Conservation (phyloP, 2,329 filamentous ascomycete species). For the Neofusicoccum sp. region DNA sequence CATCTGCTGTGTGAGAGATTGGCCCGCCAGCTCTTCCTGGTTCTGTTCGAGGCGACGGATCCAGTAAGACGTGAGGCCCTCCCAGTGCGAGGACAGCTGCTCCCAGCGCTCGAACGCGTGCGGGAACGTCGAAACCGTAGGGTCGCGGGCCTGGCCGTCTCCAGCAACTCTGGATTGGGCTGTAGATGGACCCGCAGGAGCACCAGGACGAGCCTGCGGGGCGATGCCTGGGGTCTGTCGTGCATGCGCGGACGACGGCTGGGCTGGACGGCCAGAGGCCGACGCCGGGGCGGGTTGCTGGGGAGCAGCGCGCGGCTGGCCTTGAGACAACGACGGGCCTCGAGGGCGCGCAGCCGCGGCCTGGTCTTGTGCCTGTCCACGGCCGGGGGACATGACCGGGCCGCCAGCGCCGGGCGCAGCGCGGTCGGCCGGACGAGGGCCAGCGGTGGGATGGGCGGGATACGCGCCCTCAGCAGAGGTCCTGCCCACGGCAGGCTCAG, state of each 20-base stretch:
- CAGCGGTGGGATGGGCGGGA: slow-evolving; percentile 3
- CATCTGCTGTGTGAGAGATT: slow-evolving; percentile 82
- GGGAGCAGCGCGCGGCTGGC: slow-evolving; percentile 32
- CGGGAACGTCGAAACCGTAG: slow-evolving; percentile 69
- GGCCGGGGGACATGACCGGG: slow-evolving; percentile 7
- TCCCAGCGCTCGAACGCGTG: slow-evolving; percentile 99
- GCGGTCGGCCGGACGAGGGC: background rate
- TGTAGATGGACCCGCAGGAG: slow-evolving; percentile 23
- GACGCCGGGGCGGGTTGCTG: slow-evolving; percentile 27
- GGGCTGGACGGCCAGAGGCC: slow-evolving; percentile 12
- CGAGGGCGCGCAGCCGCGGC: slow-evolving; percentile 6
- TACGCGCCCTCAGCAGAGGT: slow-evolving; percentile 6
- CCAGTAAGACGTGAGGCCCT: slow-evolving; percentile 96
- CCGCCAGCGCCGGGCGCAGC: background rate
- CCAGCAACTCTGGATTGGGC: slow-evolving; percentile 28
- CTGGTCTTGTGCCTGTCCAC: slow-evolving; percentile 1
- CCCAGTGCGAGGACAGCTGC: slow-evolving; percentile 94
- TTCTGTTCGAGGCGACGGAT: slow-evolving; percentile 90
- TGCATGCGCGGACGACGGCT: slow-evolving; percentile 24
- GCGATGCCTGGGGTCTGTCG: slow-evolving; percentile 32
- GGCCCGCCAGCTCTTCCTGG: slow-evolving; percentile 75
- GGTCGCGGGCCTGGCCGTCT: slow-evolving; percentile 31
- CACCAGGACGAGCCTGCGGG: slow-evolving; percentile 31
- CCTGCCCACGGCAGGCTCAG: slow-evolving; percentile 5
- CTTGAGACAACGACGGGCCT: slow-evolving; percentile 30